phyloP scores from a whole-genome alignment of 495 filamentous ascomycete species.

The Sphaerosporella brunnea region DNA sequence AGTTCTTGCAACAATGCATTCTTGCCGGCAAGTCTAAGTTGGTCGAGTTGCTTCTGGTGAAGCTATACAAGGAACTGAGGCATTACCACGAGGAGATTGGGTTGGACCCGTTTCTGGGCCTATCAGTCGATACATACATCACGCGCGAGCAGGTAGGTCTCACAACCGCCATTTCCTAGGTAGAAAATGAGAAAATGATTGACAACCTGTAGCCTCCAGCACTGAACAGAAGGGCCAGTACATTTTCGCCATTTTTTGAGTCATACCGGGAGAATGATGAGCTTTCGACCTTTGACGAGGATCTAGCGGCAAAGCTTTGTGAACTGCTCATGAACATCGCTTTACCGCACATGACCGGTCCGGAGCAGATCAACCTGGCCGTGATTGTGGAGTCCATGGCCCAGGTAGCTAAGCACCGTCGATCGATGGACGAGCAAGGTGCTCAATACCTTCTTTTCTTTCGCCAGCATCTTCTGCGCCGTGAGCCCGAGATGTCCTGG shows the following conservation, averaged over 20 bases:
- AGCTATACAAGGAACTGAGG: slow-evolving; percentile 60
- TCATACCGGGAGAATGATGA: slow-evolving; percentile 16
- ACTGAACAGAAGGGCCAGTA: slow-evolving; percentile 35
- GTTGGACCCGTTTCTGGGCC: slow-evolving; percentile 61
- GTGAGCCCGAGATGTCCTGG: slow-evolving; percentile 55
- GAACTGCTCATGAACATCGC: slow-evolving; percentile 57
- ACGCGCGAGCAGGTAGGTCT: slow-evolving; percentile 31
- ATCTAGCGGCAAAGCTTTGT: slow-evolving; percentile 50
- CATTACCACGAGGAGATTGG: slow-evolving; percentile 68
- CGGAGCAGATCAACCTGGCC: slow-evolving; percentile 74
- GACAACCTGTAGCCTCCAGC: slow-evolving; percentile 28
- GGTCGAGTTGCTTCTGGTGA: slow-evolving; percentile 57
- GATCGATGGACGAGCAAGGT: slow-evolving; percentile 85
- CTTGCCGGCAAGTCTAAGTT: slow-evolving; percentile 56
- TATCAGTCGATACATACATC: slow-evolving; percentile 50
- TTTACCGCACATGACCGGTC: slow-evolving; percentile 68
- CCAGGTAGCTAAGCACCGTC: slow-evolving; percentile 69
- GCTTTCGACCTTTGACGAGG: slow-evolving; percentile 45
- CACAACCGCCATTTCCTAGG: not conserved
- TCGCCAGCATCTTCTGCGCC: slow-evolving; percentile 57
- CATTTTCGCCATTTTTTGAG: slow-evolving; percentile 38
- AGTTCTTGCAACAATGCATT: slow-evolving; percentile 78
- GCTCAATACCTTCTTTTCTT: slow-evolving; percentile 83
- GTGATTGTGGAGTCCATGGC: slow-evolving; percentile 79
- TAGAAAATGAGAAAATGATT: not conserved